Evolutionary conservation across 495 filamentous ascomycete species (phyloP).

Genomic region (Neurospora cerealis): DNA sequence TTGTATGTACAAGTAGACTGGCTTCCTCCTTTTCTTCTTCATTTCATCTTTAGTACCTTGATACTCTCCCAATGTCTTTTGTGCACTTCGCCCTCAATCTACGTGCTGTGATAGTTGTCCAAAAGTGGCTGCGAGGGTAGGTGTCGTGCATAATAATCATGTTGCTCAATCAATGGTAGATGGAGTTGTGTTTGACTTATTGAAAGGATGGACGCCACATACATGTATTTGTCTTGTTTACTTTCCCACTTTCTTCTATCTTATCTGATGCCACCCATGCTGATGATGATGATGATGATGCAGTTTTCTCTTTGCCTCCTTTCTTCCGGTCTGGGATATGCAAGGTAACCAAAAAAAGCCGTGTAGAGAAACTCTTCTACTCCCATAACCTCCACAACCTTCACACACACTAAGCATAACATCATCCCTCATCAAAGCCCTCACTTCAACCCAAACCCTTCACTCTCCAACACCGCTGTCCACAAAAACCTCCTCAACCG

Average conservation of each 20-base stretch:
- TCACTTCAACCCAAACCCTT: slow-evolving; percentile 89
- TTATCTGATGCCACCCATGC: neutral
- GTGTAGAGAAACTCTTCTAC: neutral
- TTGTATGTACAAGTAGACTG: too few species aligned
- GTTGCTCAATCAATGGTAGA: neutral
- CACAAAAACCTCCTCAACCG: slow-evolving; percentile 67
- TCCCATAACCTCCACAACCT: neutral
- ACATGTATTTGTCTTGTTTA: neutral
- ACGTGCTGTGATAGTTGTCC: too few species aligned
- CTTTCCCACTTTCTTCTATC: neutral
- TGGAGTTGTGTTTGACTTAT: neutral
- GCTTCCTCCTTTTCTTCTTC: too few species aligned
- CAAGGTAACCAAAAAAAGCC: neutral
- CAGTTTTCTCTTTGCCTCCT: neutral
- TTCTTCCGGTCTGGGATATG: neutral
- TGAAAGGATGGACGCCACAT: neutral
- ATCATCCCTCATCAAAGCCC: neutral
- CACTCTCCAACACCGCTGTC: slow-evolving; percentile 80
- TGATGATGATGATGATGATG: neutral
- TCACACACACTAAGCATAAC: neutral
- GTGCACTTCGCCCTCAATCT: too few species aligned
- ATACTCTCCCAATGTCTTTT: too few species aligned
- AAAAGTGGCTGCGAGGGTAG: too few species aligned
- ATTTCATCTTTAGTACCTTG: too few species aligned
- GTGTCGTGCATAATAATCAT: too few species aligned